Base-by-base conservation (phyloP, 2,329 filamentous ascomycete genomes). In the Claviceps fusiformis region DNA sequence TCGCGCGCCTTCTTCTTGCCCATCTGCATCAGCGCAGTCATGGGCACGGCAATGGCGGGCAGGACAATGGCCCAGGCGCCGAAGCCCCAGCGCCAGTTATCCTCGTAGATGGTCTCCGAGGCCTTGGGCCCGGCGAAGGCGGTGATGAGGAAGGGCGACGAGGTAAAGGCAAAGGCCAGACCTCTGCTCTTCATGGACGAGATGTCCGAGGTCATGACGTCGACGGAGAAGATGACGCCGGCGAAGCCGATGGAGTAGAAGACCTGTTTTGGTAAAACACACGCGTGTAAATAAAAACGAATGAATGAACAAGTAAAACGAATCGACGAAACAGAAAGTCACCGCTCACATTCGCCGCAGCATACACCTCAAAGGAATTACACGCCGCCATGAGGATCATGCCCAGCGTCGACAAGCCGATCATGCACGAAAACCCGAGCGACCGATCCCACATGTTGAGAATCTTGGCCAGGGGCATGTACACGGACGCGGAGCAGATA, bases 161-260 rank as follows among this genome's bases (percentile, higher is more conserved):
- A 69, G 31, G 71, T 71, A 39, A 74, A 67, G 24, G 66, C 69
- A 44, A 67, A 73, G 7, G 67, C 67, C 10, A 73, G 52, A 5
- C 66, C 70, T 62, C 70, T 65, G 47, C 71, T 73, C 51, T 59
- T 62, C 5, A 73, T 61, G 45, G 58, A 62, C 7, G 67, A 82
- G 2, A 80, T 82, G 62, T 87, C 84, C 39, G 83, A 81, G 52
- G 83, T 80, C 62, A 87, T 79, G 15, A 87, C 78, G 56, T 79
- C 76, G 29, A 85, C 71, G n/a, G 76, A 73, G 61, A 83, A 86
- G 54, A 77, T 76, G 52, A 86, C 70, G 33, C 81, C 83, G 9
- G 75, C 76, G 54, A 74, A 71, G 17, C 83, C 83, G 41, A 83
- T 74, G 43, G 75, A 77, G 63, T 85, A 85, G 59, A 86, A 81